Conservation (phyloP, 2,329 filamentous ascomycete species). For the Aspergillus eucalypticola region DNA sequence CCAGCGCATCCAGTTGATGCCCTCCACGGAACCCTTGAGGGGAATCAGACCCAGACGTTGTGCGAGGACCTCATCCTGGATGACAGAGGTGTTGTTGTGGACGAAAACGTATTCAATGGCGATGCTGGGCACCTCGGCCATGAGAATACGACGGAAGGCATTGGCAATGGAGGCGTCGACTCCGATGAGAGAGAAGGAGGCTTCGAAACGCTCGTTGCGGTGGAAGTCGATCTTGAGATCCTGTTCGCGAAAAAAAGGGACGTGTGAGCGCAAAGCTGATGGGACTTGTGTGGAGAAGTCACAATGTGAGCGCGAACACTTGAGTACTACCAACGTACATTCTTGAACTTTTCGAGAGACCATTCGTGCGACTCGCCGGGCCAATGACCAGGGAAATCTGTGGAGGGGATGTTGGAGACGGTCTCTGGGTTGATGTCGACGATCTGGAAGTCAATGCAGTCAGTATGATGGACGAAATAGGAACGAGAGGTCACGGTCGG, state of each 20-base stretch:
- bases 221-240: conserved; percentile 78
- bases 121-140: conserved; percentile 89
- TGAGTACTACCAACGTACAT: conserved; percentile 41
- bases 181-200: conserved; percentile 87
- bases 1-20: conserved; percentile 80
- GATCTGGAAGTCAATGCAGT: conserved; percentile 55
- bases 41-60: conserved; percentile 89
- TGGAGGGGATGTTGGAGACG: conserved; percentile 83
- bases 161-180: conserved; percentile 93
- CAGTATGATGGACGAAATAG: conserved; percentile 15
- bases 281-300: background rate
- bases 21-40: conserved; percentile 75
- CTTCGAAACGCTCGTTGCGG: conserved; percentile 72
- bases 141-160: conserved; percentile 92
- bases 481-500: background rate
- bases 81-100: conserved; percentile 94
- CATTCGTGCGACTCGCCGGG: conserved; percentile 84
- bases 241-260: conserved; percentile 33
- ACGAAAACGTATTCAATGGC: conserved; percentile 94
- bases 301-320: background rate
- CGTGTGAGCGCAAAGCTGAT: background rate
- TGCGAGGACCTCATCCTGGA: conserved; percentile 94
- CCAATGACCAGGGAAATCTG: conserved; percentile 88
- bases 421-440: conserved; percentile 88
- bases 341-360: conserved; percentile 70